A percentile compares a stretch with the other conserved stretches of the same genome.
Conservation (phyloP, 495 filamentous ascomycete species). For the Daldinia grandis region DNA sequence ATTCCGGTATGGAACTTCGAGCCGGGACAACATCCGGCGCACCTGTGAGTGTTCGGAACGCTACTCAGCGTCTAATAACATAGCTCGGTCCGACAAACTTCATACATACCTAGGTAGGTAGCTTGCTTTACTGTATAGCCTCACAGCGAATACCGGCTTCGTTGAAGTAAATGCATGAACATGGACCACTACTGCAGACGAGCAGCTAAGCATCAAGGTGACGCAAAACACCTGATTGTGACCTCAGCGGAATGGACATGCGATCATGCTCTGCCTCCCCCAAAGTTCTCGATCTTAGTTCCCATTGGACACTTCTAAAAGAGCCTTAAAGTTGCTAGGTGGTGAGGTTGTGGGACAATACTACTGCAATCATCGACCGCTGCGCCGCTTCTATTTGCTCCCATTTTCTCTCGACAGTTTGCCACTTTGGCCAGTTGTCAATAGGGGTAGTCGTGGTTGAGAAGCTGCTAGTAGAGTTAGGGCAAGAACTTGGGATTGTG, state of each 20-base stretch:
- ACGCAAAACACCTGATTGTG: not conserved
- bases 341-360: not conserved
- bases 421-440: constrained; percentile 18
- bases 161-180: constrained; percentile 2
- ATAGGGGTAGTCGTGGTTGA: constrained; percentile 11
- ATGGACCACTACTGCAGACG: constrained; percentile 22
- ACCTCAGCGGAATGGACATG: constrained; percentile 18
- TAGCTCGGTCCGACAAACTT: constrained; percentile 4
- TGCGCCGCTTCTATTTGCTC: constrained; percentile 35
- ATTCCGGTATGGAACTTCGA: constrained; percentile 19
- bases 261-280: constrained; percentile 33
- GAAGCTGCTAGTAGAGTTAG: constrained; percentile 1
- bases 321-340: not conserved
- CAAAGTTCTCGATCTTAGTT: constrained; percentile 11
- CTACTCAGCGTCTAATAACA: not conserved
- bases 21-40: constrained; percentile 14
- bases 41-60: not conserved
- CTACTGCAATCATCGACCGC: constrained; percentile 2
- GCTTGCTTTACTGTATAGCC: constrained; percentile 17
- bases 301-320: constrained; percentile 24
- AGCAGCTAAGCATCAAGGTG: not conserved
- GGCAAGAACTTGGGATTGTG: not conserved
- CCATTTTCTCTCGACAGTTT: constrained; percentile 13
- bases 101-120: too few species aligned
- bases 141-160: not conserved